These are phyloP conservation scores for Bruguiera sexangula DNA, from an alignment of 345 rosid species.

Conservation along the genomic window DNA sequence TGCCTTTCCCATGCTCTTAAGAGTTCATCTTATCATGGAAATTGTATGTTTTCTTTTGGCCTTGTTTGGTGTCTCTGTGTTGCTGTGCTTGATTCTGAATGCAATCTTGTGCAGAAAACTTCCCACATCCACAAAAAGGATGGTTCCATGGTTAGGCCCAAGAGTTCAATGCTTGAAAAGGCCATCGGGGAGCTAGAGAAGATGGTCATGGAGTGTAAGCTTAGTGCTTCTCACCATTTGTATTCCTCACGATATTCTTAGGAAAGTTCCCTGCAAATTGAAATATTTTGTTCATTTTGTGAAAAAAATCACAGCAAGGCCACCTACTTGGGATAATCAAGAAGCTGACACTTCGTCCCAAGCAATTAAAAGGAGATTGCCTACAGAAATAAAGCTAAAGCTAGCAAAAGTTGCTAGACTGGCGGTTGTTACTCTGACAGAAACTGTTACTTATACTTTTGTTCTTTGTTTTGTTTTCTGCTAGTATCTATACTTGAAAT, in stretches of 20 bases:
- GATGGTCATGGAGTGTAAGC: constrained; percentile 40
- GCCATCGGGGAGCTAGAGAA: constrained; percentile 43
- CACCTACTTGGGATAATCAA: constrained; percentile 22
- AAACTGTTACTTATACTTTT: neutral
- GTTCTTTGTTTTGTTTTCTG: neutral
- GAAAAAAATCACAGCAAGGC: constrained; percentile 33
- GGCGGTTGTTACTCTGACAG: constrained; percentile 19
- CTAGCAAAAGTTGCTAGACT: constrained; percentile 46
- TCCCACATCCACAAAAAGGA: constrained; percentile 17
- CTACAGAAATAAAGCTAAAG: constrained; percentile 40
- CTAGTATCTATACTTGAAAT: constrained; percentile 3
- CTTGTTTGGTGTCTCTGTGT: neutral
- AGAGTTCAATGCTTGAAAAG: constrained; percentile 34
- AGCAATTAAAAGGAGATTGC: constrained; percentile 34
- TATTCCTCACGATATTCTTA: constrained; percentile 5
- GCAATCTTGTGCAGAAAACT: constrained; percentile 26
- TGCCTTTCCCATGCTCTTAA: neutral
- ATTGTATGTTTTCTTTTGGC: constrained; percentile 1
- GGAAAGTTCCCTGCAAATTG: constrained; percentile 5
- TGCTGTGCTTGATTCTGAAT: constrained; percentile 25
- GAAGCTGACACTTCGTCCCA: constrained; percentile 27
- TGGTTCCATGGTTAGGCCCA: constrained; percentile 20
- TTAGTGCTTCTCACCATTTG: constrained; percentile 10
- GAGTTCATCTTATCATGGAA: neutral
- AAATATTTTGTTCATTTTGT: constrained; percentile 2